phyloP scores from a whole-genome alignment of 1,139 yeast genomes.

The Taphrina sp. region DNA sequence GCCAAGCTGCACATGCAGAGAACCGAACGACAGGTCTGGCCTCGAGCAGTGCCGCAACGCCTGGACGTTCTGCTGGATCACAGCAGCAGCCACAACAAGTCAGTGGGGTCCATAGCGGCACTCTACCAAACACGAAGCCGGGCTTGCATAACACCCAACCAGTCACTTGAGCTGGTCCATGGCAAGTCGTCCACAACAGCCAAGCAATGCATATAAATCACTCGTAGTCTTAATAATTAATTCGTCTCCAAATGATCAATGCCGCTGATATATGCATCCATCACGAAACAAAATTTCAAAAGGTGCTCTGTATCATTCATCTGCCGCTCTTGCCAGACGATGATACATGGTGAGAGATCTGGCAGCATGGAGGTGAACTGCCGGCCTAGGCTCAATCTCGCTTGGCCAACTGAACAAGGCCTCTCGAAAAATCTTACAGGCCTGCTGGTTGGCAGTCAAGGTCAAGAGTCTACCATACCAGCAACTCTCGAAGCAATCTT shows the following conservation, averaged over 20 bases:
- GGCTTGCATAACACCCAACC: too few relatives aligned
- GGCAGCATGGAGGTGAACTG: conserved; percentile 14
- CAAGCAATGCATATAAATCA: too few relatives aligned
- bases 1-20: conserved; percentile 5
- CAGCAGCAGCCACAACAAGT: background rate
- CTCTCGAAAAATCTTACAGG: conserved; percentile 17
- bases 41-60: too few relatives aligned
- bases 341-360: conserved; percentile 7
- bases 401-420: conserved; percentile 13
- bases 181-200: too few relatives aligned
- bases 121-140: background rate
- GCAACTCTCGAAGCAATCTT: conserved; percentile 23
- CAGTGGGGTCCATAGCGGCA: background rate
- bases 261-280: too few relatives aligned
- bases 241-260: too few relatives aligned
- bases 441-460: conserved; percentile 16
- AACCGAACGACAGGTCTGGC: too few relatives aligned
- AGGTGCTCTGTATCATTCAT: too few relatives aligned
- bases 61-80: background rate
- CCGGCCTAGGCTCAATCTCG: conserved; percentile 4
- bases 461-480: conserved; percentile 18
- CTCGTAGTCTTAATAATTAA: too few relatives aligned
- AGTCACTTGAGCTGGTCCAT: too few relatives aligned
- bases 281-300: background rate
- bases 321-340: too few relatives aligned